Conservation (phyloP, 2,329 filamentous ascomycete genomes). For the Neonectria sp. region DNA sequence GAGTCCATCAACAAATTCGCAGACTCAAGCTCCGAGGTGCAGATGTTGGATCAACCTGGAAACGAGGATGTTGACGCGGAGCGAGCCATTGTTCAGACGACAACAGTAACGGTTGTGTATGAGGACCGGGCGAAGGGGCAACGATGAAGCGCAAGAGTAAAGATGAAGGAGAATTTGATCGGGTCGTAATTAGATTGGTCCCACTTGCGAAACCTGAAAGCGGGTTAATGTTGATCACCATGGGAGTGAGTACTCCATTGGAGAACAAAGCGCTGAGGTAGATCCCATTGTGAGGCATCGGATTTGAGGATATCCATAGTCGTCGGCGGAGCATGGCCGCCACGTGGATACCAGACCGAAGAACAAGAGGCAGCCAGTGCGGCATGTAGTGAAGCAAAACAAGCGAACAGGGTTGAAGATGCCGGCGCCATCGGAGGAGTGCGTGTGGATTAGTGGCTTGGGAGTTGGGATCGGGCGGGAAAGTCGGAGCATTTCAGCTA, state of each 20-base stretch:
- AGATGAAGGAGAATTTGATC: too few relatives aligned
- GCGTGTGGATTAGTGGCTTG: conserved; percentile 17
- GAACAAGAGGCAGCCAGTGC: too few relatives aligned
- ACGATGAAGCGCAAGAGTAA: not conserved
- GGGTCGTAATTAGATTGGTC: too few relatives aligned
- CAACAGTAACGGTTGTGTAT: conserved; percentile 44
- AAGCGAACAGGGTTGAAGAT: not conserved
- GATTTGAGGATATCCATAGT: too few relatives aligned
- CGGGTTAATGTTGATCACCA: not conserved
- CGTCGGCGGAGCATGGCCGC: too few relatives aligned
- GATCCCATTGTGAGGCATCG: too few relatives aligned
- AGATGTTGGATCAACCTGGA: conserved; percentile 27
- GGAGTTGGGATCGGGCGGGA: conserved; percentile 16
- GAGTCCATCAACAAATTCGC: conserved; percentile 44
- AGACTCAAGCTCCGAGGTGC: conserved; percentile 24
- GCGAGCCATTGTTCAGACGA: conserved; percentile 43
- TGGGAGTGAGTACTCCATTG: too few relatives aligned
- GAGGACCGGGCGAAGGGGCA: conserved; percentile 31
- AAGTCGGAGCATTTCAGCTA: conserved; percentile 33
- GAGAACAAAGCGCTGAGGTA: too few relatives aligned
- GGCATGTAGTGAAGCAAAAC: not conserved
- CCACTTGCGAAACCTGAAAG: too few relatives aligned
- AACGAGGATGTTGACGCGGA: conserved; percentile 40
- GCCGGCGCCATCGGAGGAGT: conserved; percentile 8
- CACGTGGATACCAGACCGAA: too few relatives aligned